phyloP scores from a whole-genome alignment of 1,284 basidiomycete species.

The Marasmius fiardii region DNA sequence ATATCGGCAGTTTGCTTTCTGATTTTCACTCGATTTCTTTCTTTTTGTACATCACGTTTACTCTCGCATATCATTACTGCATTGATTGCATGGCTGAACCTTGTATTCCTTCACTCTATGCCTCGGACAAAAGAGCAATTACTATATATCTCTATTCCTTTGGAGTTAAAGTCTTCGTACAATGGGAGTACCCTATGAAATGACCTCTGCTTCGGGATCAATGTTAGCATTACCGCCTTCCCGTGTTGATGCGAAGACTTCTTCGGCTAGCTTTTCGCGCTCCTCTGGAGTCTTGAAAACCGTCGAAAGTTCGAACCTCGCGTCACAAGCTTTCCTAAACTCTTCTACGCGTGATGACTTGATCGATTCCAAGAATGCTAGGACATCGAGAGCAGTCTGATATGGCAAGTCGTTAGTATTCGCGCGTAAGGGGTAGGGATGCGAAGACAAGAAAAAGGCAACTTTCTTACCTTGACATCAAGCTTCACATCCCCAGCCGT shows the following conservation, averaged over 20 bases:
- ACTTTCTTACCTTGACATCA: constrained; percentile 46
- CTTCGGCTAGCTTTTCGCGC: constrained; percentile 22
- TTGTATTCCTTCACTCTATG: no score
- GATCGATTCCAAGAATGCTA: constrained; percentile 44
- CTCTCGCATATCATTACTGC: no score
- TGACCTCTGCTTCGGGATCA: background rate
- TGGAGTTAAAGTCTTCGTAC: no score
- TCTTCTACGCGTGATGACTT: constrained; percentile 35
- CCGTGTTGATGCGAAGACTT: background rate
- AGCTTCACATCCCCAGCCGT: constrained; percentile 44
- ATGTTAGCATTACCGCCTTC: background rate
- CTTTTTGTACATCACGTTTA: no score
- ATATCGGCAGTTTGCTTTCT: no score
- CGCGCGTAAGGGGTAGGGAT: constrained; percentile 1
- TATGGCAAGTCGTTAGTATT: background rate
- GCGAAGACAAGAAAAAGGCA: background rate
- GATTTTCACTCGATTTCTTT: no score
- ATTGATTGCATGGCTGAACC: no score
- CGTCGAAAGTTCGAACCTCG: constrained; percentile 58
- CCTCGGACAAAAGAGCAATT: no score
- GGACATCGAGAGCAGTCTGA: constrained; percentile 46
- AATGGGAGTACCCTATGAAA: background rate
- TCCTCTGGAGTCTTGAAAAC: constrained; percentile 57
- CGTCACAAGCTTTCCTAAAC: constrained; percentile 51
- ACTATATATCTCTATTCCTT: no score